Base-by-base conservation (phyloP, 495 filamentous ascomycete species). In the Podospora pseudopauciseta region DNA sequence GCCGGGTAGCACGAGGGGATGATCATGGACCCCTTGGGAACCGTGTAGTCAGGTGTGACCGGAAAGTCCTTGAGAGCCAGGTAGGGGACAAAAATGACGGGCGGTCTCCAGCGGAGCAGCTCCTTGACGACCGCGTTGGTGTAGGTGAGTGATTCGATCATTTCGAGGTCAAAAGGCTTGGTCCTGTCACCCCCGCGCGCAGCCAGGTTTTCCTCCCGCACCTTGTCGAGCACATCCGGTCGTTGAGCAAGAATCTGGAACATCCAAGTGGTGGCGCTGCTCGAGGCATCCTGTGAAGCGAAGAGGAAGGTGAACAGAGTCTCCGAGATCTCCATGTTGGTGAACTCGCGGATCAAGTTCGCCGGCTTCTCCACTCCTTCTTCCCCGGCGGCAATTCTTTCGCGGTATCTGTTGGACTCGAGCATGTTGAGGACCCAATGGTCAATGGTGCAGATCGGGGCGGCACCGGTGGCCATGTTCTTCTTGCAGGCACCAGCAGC, bases 71-170 rank as follows among this genome's bases (percentile, higher is more conserved):
- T 95, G 87, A 95, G 97, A 71, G 88, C 91, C 66, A 94, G 77
- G 77, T 97, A 97, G 39, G 94, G 94, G 65, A 97, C 93, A 91
- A 97, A 96, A 81, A 96, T 87, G 73, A 97, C 94, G 67, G 94
- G 94, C 55, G 94, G 94, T 44, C 93, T 89, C 82, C 95, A 96
- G 72, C 94, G 89, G 55, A 97, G 86, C 27, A 89, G 89, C 82
- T 97, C 94, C 79, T 94, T 93, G 68, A 97, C 90, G 54, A 94
- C 90, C 20, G 92, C 93, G 64, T 90, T 90, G 54, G 94, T 97
- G 77, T 93, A 97, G 11, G 87, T 85, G 86, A 97, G 85, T 63
- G 87, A 84, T 71, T 97, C 94, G 27, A 97, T 80, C 79, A 92
- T 80, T 44, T 93, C 91, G 78, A 97, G 86, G 59, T 85, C 87